A percentile compares a stretch with the other conserved stretches of the same genome.
Evolutionary conservation across 2,329 filamentous ascomycete species (phyloP).

Genomic region (Fusarium sarcochroum): DNA sequence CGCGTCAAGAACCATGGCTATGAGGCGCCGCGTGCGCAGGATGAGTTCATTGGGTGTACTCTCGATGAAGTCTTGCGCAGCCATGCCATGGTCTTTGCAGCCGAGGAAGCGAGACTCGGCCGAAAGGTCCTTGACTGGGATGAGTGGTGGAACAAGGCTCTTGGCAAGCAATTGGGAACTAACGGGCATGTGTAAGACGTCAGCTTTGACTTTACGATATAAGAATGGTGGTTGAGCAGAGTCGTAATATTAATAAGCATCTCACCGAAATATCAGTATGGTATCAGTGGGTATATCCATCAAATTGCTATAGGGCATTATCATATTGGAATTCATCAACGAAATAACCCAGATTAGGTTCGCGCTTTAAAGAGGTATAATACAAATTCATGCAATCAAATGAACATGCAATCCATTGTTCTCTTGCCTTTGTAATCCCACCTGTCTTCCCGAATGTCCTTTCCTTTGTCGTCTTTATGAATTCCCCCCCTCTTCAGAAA

Average conservation of each 20-base stretch:
- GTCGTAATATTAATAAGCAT: neutral
- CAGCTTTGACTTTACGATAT: neutral
- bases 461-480: slow-evolving; percentile 6
- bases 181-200: neutral
- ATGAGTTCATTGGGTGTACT: slow-evolving; percentile 81
- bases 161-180: slow-evolving; percentile 43
- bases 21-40: slow-evolving; percentile 79
- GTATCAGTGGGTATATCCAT: too few relatives aligned
- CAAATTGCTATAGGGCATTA: slow-evolving; percentile 15
- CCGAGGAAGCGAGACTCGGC: slow-evolving; percentile 83
- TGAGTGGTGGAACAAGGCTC: slow-evolving; percentile 76
- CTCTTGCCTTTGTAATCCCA: too few relatives aligned
- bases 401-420: slow-evolving; percentile 27
- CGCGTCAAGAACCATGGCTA: slow-evolving; percentile 80
- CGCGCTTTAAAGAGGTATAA: slow-evolving; percentile 36
- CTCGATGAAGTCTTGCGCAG: slow-evolving; percentile 90
- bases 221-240: neutral
- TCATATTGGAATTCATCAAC: slow-evolving; percentile 20
- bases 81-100: slow-evolving; percentile 94
- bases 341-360: slow-evolving; percentile 22
- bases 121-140: slow-evolving; percentile 81
- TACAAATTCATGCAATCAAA: slow-evolving; percentile 32
- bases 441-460: slow-evolving; percentile 23
- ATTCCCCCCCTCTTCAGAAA: slow-evolving; percentile 7
- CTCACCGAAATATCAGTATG: too few relatives aligned